Base-by-base conservation (phyloP, 345 rosid species). In the Ailanthus altissimus region DNA sequence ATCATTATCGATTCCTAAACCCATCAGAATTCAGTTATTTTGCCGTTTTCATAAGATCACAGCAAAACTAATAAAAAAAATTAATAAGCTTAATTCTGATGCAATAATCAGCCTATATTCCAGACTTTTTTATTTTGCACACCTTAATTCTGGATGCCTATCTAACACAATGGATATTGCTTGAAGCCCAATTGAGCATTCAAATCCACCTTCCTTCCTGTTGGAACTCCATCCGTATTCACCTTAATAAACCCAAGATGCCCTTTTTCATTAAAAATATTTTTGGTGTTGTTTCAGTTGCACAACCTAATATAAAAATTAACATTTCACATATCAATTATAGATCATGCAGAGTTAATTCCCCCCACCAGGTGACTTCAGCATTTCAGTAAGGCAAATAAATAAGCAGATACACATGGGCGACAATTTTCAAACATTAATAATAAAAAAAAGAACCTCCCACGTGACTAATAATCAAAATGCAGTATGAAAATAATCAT, bases 171-270 rank as follows among this genome's bases (percentile, higher is more conserved):
- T 86, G 20, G 84, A 77, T 76, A 93, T 89, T 68, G 92, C 98
- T 88, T 91, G 94, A 81, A 83, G 94, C n/a, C n/a, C n/a, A n/a
- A n/a, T n/a, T 89, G 94, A 72, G 93, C 87, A 84, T 80, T 88
- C 84, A 95, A 79, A 78, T 95, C 93, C 72, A 95, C 98, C 78
- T 95, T 95, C 77, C 99, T 89, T 74, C 99, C 99, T 18, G 93
- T 95, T 20, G 92, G 91, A 77, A 83, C 80, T 65, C 98, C 97
- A 84, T 95, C 98, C 90, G 88, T 88, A 59, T 93, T 90, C 88
- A 93, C 98, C 84, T 95, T 95, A 50, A 95, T 87, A 73, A 92
- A 90, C 79, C 92, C 92, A 81, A 85, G 84, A 81, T 76, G 85
- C 62, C 79, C 86, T 72, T 87, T 88, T 50, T 86, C 94, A 74